Base-by-base conservation (phyloP, 441 rosid genomes). In the Syzygium syzygioides region DNA sequence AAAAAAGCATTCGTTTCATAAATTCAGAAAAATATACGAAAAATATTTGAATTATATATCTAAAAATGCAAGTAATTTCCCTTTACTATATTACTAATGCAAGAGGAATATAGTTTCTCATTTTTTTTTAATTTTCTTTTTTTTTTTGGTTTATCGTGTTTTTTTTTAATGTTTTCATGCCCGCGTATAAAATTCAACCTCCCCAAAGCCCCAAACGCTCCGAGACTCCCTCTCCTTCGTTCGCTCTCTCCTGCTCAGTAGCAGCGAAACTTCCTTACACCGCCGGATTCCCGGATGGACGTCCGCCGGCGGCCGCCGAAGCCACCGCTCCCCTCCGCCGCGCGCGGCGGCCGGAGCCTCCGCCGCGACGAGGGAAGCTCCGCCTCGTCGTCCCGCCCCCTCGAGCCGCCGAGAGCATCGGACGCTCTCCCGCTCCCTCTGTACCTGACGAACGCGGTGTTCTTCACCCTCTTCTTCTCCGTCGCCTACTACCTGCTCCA, bases 381-480 rank as follows among this genome's bases (percentile, higher is more conserved):
- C 83, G 26, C 83, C 25, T 76, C 53, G 25, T 41, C 83, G 18
- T 41, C 83, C 34, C 89, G 7, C 55, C 93, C 8, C 87, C 94
- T 76, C 83, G 83, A 76, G 9, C 50, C 91, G 11, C 95, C 93
- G 0, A 95, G 94, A 88, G 98, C 98, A 0, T 95, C 98, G 14
- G 99, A 96, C 62, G 98, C 99, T 10, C 96, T 96, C 52, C 98
- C 96, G 19, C 93, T 96, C 20, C 98, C 98, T 11, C 91, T 96
- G 4, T 94, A 95, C 88, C 92, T 96, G 5, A 96, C 99, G 19
- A 96, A 96, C 93, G 92, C 95, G 87, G 86, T 96, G 68, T 96
- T 96, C 95, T 95, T 96, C 95, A 96, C 97, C 9, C 96, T 96
- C 87, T 96, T 96, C 93, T 96, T 96, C 94, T 95, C 98, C 90